Evolutionary conservation across 148 eudicot genomes (phyloP).

Genomic region (Cornus suecica): DNA sequence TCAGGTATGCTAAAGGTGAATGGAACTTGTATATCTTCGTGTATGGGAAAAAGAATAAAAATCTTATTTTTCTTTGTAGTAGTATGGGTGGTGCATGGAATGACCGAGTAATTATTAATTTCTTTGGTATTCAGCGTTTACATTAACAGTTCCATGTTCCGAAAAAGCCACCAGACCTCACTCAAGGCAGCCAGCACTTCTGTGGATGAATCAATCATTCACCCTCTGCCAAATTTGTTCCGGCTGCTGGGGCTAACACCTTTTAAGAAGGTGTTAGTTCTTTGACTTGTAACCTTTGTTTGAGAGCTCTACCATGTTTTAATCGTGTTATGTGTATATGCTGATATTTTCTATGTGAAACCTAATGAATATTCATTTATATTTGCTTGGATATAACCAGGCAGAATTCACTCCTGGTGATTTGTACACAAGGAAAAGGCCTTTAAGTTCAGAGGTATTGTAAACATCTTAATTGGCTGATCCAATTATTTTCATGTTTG

Average conservation of each 20-base stretch:
- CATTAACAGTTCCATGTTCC: conserved; percentile 78
- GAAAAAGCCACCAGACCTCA: conserved; percentile 59
- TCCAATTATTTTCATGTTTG: not conserved
- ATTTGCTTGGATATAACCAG: conserved; percentile 31
- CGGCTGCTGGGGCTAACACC: conserved; percentile 72
- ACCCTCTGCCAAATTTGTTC: conserved; percentile 82
- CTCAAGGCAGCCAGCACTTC: conserved; percentile 57
- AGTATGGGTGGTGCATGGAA: not conserved
- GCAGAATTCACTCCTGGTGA: conserved; percentile 91
- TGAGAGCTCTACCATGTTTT: not conserved
- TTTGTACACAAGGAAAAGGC: conserved; percentile 70
- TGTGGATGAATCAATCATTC: conserved; percentile 62
- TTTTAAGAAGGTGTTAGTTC: conserved; percentile 63
- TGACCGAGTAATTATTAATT: not conserved
- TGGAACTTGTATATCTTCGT: not conserved
- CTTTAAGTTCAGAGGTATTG: conserved; percentile 61
- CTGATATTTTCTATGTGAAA: not conserved
- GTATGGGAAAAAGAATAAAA: not conserved
- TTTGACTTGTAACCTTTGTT: not conserved
- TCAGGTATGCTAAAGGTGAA: conserved; percentile 49
- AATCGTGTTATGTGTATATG: not conserved
- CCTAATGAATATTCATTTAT: conserved; percentile 5
- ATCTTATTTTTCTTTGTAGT: too few species aligned
- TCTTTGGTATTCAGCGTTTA: conserved; percentile 51
- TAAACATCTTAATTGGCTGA: conserved; percentile 9